phyloP scores from a whole-genome alignment of 2,329 filamentous ascomycete species.

The Hymenoscyphus fraxineus region DNA sequence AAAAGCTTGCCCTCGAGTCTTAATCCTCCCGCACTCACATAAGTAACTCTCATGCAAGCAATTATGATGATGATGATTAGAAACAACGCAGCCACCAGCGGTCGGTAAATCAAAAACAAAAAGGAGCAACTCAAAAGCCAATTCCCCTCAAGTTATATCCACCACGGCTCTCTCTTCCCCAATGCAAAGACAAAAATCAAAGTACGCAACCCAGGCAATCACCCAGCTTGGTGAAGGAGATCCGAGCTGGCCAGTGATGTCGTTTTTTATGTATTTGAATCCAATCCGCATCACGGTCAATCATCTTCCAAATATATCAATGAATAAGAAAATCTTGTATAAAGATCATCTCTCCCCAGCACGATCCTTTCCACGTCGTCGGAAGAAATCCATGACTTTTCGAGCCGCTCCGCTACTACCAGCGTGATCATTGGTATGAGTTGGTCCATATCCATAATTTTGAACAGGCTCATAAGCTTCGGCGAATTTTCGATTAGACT shows the following conservation, averaged over 20 bases:
- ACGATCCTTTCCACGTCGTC: slow-evolving; percentile 72
- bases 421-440: slow-evolving; percentile 54
- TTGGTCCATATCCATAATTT: slow-evolving; percentile 52
- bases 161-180: slow-evolving; percentile 1
- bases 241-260: slow-evolving; percentile 3
- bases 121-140: slow-evolving; percentile 1
- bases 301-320: slow-evolving; percentile 10
- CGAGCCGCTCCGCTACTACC: slow-evolving; percentile 85
- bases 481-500: slow-evolving; percentile 79
- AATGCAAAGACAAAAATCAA: slow-evolving; percentile 4
- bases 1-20: neutral
- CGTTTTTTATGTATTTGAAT: slow-evolving; percentile 6
- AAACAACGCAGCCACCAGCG: neutral
- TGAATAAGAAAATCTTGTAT: neutral
- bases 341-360: slow-evolving; percentile 30
- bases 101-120: neutral
- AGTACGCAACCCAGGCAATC: neutral
- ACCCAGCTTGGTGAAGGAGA: slow-evolving; percentile 2
- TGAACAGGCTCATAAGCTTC: slow-evolving; percentile 82
- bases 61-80: slow-evolving; percentile 2
- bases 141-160: neutral
- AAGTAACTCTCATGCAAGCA: neutral
- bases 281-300: slow-evolving; percentile 27
- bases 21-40: neutral
- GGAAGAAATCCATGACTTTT: slow-evolving; percentile 98